Evolutionary conservation across 768 basidiomycete species (phyloP).

Genomic region (Suillus ampliporus): DNA sequence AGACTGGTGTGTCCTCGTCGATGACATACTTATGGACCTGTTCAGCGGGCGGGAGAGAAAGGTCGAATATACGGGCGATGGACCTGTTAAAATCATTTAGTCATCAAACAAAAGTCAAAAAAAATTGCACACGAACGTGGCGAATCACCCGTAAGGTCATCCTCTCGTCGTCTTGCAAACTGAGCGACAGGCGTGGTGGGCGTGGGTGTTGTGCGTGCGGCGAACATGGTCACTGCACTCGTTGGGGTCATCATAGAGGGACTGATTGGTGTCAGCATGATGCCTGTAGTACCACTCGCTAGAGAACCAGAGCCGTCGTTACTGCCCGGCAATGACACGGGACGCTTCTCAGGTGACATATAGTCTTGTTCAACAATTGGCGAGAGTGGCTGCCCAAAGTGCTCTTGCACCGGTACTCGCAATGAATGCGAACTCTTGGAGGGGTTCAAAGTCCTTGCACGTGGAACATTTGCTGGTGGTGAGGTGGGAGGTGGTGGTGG

Average conservation of each 20-base stretch:
- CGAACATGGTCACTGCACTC: constrained; percentile 27
- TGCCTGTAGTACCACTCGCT: constrained; percentile 33
- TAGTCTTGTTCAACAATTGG: constrained; percentile 73
- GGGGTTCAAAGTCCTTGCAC: constrained; percentile 38
- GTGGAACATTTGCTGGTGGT: constrained; percentile 26
- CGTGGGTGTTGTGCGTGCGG: constrained; percentile 27
- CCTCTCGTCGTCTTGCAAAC: constrained; percentile 33
- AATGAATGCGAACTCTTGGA: constrained; percentile 49
- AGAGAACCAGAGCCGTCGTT: constrained; percentile 31
- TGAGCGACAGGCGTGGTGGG: constrained; percentile 34
- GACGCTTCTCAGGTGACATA: constrained; percentile 53
- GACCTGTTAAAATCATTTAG: constrained; percentile 39
- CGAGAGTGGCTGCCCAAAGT: constrained; percentile 52
- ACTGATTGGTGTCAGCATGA: constrained; percentile 43
- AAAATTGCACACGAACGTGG: constrained; percentile 46
- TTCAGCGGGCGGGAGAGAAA: constrained; percentile 72
- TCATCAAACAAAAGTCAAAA: neutral
- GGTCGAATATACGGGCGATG: constrained; percentile 55
- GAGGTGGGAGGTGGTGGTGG: constrained; percentile 41
- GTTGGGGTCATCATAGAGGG: constrained; percentile 29
- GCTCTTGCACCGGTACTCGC: constrained; percentile 42
- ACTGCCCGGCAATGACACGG: constrained; percentile 38
- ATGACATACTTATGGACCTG: constrained; percentile 66
- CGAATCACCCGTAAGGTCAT: constrained; percentile 31
- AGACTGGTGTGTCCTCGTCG: constrained; percentile 62